Evolutionary conservation across 2,329 filamentous ascomycete genomes (phyloP).

Genomic region (Microsporum ferrugineum): DNA sequence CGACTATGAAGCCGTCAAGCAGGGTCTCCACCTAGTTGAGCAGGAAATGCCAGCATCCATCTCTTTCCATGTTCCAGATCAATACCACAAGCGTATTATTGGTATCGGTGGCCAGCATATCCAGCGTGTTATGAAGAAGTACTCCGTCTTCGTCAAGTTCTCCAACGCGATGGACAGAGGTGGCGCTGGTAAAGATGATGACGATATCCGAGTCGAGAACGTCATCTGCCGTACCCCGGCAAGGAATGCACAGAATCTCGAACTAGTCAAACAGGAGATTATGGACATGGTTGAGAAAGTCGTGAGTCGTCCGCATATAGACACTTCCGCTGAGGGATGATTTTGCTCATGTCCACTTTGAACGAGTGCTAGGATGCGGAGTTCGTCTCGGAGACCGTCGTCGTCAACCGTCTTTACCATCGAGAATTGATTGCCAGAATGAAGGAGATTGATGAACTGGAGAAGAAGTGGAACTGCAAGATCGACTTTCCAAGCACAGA

Average conservation of each 20-base stretch:
- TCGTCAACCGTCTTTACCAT: slow-evolving; percentile 89
- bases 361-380: slow-evolving; percentile 61
- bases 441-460: slow-evolving; percentile 79
- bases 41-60: slow-evolving; percentile 99
- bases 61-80: slow-evolving; percentile 96
- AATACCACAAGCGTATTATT: slow-evolving; percentile 99
- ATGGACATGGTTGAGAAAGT: slow-evolving; percentile 98
- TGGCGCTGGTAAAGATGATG: slow-evolving; percentile 85
- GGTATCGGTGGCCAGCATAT: slow-evolving; percentile 98
- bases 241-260: slow-evolving; percentile 89
- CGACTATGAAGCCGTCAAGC: slow-evolving; percentile 88
- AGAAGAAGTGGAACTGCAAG: slow-evolving; percentile 99
- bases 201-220: slow-evolving; percentile 97
- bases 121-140: slow-evolving; percentile 99
- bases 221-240: slow-evolving; percentile 97
- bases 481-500: slow-evolving; percentile 97
- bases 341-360: slow-evolving; percentile 4
- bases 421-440: slow-evolving; percentile 84
- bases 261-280: slow-evolving; percentile 96
- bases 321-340: slow-evolving; percentile 6
- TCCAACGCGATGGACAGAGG: slow-evolving; percentile 98
- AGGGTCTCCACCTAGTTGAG: slow-evolving; percentile 82
- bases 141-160: slow-evolving; percentile 99
- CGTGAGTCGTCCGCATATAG: slow-evolving; percentile 38
- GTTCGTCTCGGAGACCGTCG: slow-evolving; percentile 86